Base-by-base conservation (phyloP, 2,329 filamentous ascomycete species). In the Xylaria digitata region DNA sequence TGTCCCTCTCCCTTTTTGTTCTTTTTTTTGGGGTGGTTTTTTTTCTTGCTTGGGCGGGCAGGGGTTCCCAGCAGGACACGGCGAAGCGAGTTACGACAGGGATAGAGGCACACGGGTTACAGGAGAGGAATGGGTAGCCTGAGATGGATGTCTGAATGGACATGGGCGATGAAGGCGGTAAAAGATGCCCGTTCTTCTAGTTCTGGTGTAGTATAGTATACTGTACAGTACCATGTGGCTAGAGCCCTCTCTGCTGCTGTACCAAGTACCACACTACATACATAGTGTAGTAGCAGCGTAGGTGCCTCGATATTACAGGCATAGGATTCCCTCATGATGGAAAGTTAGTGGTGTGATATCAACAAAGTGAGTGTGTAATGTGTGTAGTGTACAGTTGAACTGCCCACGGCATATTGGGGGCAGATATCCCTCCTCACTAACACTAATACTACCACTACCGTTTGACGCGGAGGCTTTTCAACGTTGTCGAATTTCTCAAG, bases 101-200 rank as follows among this genome's bases (percentile, higher is more conserved):
- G 67, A 48, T 48, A 40, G 37, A 50, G 58, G 42, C 54, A 56
- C 48, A 63, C 54, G 55, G 59, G 66, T 66, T 53, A 53, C 66
- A 68, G 66, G 55, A 68, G 55, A 68, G 66, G 66, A 66, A 61
- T 63, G 49, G 63, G 58, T 21, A 54, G 42, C 61, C 61, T 62
- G 58, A 19, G 58, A 62, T 65, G 58, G 49, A 21, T 62, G 48
- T 57, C 30, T 19, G 19, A 34, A 45, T 57, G 19, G 45, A 50
- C 54, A 59, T 58, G 54, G 54, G 64, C 64, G 11, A 61, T 40
- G 60, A 61, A 52, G 54, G 67, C 67, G 63, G 67, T 66, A 63
- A 63, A 63, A 61, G 60, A 67, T 61, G 58, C 19, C 56, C 52
- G 15, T 37, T 17, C 21, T 42, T 45, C 46, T 54, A 53, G 23